These are phyloP conservation scores for Nakazawaea pomicola DNA, from an alignment of 805 yeast species.

Conservation along the genomic window DNA sequence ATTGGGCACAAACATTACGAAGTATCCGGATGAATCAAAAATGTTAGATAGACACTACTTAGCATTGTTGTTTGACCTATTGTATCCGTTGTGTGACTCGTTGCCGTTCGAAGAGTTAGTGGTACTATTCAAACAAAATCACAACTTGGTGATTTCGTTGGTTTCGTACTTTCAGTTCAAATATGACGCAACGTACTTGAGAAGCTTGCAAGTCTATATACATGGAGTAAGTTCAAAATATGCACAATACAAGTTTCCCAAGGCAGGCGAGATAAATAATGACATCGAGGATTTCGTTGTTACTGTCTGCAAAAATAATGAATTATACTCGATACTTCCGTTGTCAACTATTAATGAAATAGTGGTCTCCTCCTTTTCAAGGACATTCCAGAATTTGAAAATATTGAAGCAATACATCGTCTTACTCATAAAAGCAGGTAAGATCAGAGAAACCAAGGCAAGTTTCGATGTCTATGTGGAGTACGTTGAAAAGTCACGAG, in stretches of 20 bases:
- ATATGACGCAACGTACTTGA: background rate
- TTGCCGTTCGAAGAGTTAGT: background rate
- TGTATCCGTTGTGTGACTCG: background rate
- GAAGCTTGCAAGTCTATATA: constrained; percentile 1
- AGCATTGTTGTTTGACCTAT: background rate
- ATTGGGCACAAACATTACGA: background rate
- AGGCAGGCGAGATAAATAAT: constrained; percentile 5
- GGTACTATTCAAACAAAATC: constrained; percentile 1
- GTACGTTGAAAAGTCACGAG: constrained; percentile 32
- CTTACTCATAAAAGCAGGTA: constrained; percentile 19
- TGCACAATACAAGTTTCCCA: constrained; percentile 5
- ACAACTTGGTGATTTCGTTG: constrained; percentile 8
- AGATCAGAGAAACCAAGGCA: constrained; percentile 21
- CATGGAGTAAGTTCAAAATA: background rate
- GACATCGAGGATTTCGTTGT: constrained; percentile 8
- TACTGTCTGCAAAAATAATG: constrained; percentile 3
- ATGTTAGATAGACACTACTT: constrained; percentile 8
- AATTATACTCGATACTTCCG: constrained; percentile 6
- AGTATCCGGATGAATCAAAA: constrained; percentile 6
- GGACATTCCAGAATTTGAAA: constrained; percentile 42
- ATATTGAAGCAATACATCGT: constrained; percentile 30
- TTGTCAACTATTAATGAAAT: background rate
- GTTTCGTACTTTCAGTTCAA: constrained; percentile 2
- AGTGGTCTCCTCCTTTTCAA: constrained; percentile 12
- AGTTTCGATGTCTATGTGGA: constrained; percentile 36